Evolutionary conservation across 225 moss, liverwort and hornwort genomes (phyloP).

Genomic region (Sphagnum contortum): DNA sequence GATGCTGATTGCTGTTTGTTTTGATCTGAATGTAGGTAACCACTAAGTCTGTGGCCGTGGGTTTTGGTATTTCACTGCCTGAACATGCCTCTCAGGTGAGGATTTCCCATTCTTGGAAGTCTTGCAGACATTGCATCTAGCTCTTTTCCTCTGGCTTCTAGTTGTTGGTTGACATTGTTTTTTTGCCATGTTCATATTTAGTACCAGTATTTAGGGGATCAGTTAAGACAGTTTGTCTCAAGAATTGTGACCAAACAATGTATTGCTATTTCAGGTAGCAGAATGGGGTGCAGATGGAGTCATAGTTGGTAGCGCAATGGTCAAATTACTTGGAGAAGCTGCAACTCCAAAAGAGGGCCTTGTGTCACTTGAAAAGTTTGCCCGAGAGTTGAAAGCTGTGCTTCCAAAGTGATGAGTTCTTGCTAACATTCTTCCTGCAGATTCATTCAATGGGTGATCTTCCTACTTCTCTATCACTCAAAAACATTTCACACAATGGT

Average conservation of each 20-base stretch:
- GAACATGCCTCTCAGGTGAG: constrained; percentile 61
- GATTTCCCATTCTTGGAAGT: not conserved
- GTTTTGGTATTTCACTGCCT: constrained; percentile 70
- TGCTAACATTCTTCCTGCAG: too few species aligned
- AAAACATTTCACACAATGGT: too few species aligned
- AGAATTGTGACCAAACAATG: too few species aligned
- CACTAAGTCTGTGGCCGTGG: constrained; percentile 65
- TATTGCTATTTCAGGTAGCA: constrained; percentile 11
- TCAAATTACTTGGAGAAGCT: constrained; percentile 35
- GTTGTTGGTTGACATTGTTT: too few species aligned
- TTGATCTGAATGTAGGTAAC: constrained; percentile 30
- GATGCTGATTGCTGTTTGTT: too few species aligned
- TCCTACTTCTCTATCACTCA: too few species aligned
- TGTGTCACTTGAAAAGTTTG: constrained; percentile 16
- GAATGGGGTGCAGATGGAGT: constrained; percentile 46
- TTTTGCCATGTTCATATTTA: too few species aligned
- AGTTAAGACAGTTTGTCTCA: too few species aligned
- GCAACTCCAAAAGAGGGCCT: constrained; percentile 35
- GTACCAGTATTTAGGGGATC: too few species aligned
- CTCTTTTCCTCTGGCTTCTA: too few species aligned
- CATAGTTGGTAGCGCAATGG: constrained; percentile 38
- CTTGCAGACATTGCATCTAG: not conserved
- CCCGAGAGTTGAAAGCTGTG: constrained; percentile 15
- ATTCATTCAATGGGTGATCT: too few species aligned
- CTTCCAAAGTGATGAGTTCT: constrained; percentile 12